Percentiles rank a stretch among this genome's conserved stretches.
Evolutionary conservation across 2,329 filamentous ascomycete genomes (phyloP).

Genomic region (Scedosporium dehoogii): DNA sequence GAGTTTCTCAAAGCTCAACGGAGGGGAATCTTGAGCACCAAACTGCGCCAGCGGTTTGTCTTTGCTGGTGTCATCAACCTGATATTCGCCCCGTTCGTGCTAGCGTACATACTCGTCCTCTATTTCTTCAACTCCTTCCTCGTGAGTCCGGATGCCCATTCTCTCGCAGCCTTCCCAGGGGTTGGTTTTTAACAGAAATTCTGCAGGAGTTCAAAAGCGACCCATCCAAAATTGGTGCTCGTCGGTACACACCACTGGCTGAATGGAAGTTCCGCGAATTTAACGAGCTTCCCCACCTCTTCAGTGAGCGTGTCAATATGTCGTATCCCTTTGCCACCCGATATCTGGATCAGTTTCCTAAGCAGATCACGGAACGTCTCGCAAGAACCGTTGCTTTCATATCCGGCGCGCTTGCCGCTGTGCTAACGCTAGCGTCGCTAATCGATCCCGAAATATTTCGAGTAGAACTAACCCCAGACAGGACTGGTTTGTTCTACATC

Average conservation of each 20-base stretch:
- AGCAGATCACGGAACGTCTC: constrained; percentile 81
- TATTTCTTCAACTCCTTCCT: constrained; percentile 96
- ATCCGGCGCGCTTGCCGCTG: constrained; percentile 73
- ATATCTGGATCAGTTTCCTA: constrained; percentile 94
- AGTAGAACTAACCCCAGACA: constrained; percentile 83
- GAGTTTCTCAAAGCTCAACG: constrained; percentile 79
- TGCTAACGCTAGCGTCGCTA: constrained; percentile 76
- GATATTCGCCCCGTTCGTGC: constrained; percentile 74
- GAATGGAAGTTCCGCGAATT: constrained; percentile 99
- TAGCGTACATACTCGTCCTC: constrained; percentile 76
- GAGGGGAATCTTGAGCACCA: constrained; percentile 67
- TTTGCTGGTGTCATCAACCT: constrained; percentile 82
- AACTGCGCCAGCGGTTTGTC: constrained; percentile 65
- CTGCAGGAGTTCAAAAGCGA: constrained; percentile 86
- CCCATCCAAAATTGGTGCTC: constrained; percentile 73
- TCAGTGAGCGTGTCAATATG: constrained; percentile 83
- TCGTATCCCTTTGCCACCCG: constrained; percentile 86
- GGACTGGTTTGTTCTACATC: constrained; percentile 85
- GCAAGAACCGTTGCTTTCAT: constrained; percentile 82
- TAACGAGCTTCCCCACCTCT: constrained; percentile 90
- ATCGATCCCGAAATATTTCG: constrained; percentile 83
- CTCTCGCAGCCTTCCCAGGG: background rate
- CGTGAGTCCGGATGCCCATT: constrained; percentile 33
- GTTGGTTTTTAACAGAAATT: background rate
- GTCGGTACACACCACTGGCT: constrained; percentile 84